phyloP scores from a whole-genome alignment of 2,329 filamentous ascomycete genomes.

The Zarea fungicola region DNA sequence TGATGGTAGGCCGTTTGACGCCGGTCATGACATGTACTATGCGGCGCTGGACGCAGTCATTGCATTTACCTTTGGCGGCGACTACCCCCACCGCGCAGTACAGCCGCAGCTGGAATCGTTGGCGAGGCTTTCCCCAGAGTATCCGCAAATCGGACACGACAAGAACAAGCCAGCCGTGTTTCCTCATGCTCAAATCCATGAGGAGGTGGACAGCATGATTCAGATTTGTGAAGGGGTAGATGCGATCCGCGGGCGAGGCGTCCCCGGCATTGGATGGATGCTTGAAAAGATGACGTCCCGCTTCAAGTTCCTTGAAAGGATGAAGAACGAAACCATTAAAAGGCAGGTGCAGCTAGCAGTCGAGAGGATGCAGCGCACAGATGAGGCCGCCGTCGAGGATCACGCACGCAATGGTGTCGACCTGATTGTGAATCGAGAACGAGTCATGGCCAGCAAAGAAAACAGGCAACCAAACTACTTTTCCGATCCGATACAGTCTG shows the following conservation, averaged over 20 bases:
- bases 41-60: slow-evolving; percentile 27
- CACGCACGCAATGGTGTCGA: not conserved
- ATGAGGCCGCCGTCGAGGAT: slow-evolving; percentile 12
- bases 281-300: not conserved
- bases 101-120: not conserved
- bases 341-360: slow-evolving; percentile 24
- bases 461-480: not conserved
- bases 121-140: not conserved
- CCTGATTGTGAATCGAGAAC: not conserved
- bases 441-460: not conserved
- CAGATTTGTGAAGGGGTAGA: not conserved
- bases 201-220: not conserved
- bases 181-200: not conserved
- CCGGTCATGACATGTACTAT: slow-evolving; percentile 25
- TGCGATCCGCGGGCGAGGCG: not conserved
- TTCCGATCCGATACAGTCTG: not conserved
- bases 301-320: slow-evolving; percentile 14
- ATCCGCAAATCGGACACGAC: not conserved
- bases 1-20: slow-evolving; percentile 20
- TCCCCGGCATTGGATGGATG: not conserved
- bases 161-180: not conserved
- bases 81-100: not conserved
- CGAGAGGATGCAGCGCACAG: slow-evolving; percentile 20
- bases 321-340: slow-evolving; percentile 22
- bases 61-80: slow-evolving; percentile 23